Evolutionary conservation across 805 yeast genomes (phyloP), one percentile per base, ranked within the genome.

Genomic region (Torulaspora maleeae): DNA sequence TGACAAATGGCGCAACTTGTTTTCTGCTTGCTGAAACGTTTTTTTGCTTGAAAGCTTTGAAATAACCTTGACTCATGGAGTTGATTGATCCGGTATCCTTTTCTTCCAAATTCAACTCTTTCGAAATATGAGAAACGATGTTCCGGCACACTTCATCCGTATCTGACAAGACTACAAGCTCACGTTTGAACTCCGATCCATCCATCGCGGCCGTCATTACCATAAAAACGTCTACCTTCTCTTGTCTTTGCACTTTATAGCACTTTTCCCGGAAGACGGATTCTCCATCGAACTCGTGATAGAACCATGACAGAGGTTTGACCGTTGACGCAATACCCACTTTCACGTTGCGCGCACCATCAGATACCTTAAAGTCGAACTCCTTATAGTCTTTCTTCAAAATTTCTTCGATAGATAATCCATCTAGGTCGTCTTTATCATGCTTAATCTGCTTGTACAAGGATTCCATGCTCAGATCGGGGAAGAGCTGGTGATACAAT

Each of bases 341-440:
- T 4, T 51, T 63, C 2, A 63, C 45, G 2, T 57, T 58, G 4
- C 60, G 60, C 8, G 54, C 13, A 55, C 64, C 8, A 64, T 70
- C 20, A 52, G 47, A 3, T 40, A 49, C 42, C 22, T 27, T 35
- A 36, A 72, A 71, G 4, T 59, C 64, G 68, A 83, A 89, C 56
- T 79, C 79, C 60, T 91, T 91, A 66, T 86, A 91, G 61, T 91
- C 99, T 63, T 89, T 90, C 36, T 82, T 70, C 32, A 93, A 68
- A 5, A 93, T 64, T 41, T 88, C 95, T 4, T 54, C 54, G 4
- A 80, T 63, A 1, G 77, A 56, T 29, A 93, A 70, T 0, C 87
- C 89, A 2, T 63, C 60, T 29, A 90, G 68, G 56, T 86, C 78
- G 45, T 74, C 74, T 60, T 88, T 90, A 15, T 80, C 79, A 2